Evolutionary conservation across 306 rosid species (phyloP), one percentile per base, ranked within the genome.

Genomic region (Quercus mongolica): DNA sequence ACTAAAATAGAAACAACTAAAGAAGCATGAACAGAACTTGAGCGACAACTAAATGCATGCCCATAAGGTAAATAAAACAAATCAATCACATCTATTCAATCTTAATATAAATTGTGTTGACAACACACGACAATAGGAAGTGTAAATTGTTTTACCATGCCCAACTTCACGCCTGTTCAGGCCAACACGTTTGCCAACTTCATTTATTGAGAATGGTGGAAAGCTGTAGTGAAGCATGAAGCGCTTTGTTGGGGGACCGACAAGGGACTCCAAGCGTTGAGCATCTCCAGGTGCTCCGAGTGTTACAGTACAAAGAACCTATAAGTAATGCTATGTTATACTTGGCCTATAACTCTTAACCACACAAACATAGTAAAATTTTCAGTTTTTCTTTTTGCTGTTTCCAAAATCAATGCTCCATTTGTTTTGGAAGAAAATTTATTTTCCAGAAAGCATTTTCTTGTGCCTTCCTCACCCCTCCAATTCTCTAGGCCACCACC

Each of bases 191-290:
- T 93, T 95, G 44, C 97, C 98, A 33, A 95, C 97, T 88, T 95
- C 97, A 78, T 93, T 93, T 68, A 91, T 93, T 79, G 94, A 90
- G 88, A 88, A 93, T 61, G 99, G 99, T 35, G 98, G 99, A 83
- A 95, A 95, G 74, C 98, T 95, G 69, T 95, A 93, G 81, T 95
- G 99, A 83, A 95, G 99, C 99, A 95, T 93, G 82, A 95, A 95
- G 76, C 99, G 91, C 88, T 95, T 95, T 13, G 83, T 84, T 10
- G 96, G 89, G 77, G 97, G 96, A 46, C 99, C 98, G 15, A 95
- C 97, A 18, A 95, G 70, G 76, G 97, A 93, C 19, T 92, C 97
- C 88, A 95, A 85, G 49, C 83, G 93, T 78, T 95, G 99, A 71
- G 99, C 99, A 79, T 95, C 98, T 78, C 87, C 79, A 41, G 98